Evolutionary conservation across 2,329 filamentous ascomycete species (phyloP).

Genomic region (Aspergillus unguis): DNA sequence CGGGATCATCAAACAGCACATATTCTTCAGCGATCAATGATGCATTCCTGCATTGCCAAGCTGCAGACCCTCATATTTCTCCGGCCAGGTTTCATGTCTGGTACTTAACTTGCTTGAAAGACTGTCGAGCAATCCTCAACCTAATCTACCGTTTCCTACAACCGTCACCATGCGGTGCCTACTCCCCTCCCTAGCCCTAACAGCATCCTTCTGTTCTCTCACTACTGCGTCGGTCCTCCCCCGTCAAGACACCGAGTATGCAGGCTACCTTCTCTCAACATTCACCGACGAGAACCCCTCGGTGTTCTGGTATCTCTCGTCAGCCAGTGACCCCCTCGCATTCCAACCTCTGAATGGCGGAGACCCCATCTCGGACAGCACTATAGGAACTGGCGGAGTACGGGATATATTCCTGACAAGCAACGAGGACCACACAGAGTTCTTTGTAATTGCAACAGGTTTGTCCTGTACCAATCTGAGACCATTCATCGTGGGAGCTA

Average conservation of each 20-base stretch:
- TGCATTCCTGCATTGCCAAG: no score
- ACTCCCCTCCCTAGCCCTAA: background rate
- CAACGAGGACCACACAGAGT: background rate
- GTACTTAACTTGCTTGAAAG: background rate
- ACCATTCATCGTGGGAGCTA: background rate
- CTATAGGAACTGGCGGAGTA: background rate
- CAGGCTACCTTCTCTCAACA: constrained; percentile 8
- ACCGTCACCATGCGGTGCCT: background rate
- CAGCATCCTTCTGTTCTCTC: background rate
- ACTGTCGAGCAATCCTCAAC: no score
- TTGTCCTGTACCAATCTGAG: background rate
- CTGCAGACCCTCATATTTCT: no score
- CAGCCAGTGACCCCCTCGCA: background rate
- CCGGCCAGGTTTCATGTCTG: no score
- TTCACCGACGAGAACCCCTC: constrained; percentile 3
- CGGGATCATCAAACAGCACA: background rate
- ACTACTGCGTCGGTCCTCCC: background rate
- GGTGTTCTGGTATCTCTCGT: constrained; percentile 7
- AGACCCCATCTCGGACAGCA: background rate
- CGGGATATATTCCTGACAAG: constrained; percentile 6
- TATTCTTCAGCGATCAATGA: no score
- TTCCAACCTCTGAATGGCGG: constrained; percentile 6
- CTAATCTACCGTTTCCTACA: no score
- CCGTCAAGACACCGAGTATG: background rate
- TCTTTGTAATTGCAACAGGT: constrained; percentile 5